phyloP scores from a whole-genome alignment of 257 asterid species.

The Verbascum thapsus region DNA sequence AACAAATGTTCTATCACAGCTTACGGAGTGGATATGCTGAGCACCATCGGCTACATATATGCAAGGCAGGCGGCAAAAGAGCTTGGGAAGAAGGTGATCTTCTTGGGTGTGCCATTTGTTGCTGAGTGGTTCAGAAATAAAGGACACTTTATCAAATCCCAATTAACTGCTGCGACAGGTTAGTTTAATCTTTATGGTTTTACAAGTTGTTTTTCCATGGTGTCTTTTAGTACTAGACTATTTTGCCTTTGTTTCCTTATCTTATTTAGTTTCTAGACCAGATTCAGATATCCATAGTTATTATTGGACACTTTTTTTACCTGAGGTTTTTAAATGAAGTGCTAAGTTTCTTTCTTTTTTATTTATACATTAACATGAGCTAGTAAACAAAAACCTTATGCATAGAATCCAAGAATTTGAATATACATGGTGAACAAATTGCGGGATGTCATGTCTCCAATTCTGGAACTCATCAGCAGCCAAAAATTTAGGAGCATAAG shows the following conservation, averaged over 20 bases:
- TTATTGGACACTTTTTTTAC: background rate
- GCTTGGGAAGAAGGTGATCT: slow-evolving; percentile 96
- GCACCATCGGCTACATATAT: slow-evolving; percentile 94
- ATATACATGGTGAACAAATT: slow-evolving; percentile 17
- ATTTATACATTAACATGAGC: background rate
- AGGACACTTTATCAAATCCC: slow-evolving; percentile 97
- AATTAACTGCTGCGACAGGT: slow-evolving; percentile 99
- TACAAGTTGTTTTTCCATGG: slow-evolving; percentile 6
- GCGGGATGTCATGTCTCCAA: too few relatives aligned
- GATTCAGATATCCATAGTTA: slow-evolving; percentile 14
- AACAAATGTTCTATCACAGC: slow-evolving; percentile 57
- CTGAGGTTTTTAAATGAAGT: slow-evolving; percentile 10
- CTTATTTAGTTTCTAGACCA: slow-evolving; percentile 19
- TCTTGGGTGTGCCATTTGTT: slow-evolving; percentile 88
- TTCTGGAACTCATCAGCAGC: too few relatives aligned
- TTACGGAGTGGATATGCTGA: slow-evolving; percentile 97
- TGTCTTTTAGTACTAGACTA: slow-evolving; percentile 7
- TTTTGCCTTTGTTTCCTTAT: slow-evolving; percentile 17
- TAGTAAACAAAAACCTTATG: slow-evolving; percentile 9
- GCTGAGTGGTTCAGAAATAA: slow-evolving; percentile 99
- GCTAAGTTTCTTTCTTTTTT: too few relatives aligned
- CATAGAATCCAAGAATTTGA: slow-evolving; percentile 14
- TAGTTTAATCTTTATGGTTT: slow-evolving; percentile 24
- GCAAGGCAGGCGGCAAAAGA: slow-evolving; percentile 94
- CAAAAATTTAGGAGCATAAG: too few relatives aligned